Conservation (phyloP, 306 rosid genomes). For the Prinsepia uniflora region DNA sequence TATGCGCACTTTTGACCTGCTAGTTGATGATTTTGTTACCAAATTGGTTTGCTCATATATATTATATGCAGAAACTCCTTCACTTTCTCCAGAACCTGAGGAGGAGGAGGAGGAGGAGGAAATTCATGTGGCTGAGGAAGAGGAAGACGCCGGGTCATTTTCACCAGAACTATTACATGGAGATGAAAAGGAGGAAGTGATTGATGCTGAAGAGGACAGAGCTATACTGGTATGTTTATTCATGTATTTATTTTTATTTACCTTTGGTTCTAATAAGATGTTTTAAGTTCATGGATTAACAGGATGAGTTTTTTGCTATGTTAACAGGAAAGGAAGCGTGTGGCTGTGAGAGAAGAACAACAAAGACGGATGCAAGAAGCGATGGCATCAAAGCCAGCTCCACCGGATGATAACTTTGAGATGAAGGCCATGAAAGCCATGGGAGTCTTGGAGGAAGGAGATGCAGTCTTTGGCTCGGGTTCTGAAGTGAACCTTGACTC, state of each 20-base stretch:
- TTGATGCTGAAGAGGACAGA: slow-evolving; percentile 92
- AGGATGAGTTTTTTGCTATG: background rate
- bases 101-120: slow-evolving; percentile 62
- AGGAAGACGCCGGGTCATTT: slow-evolving; percentile 77
- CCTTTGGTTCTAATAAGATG: background rate
- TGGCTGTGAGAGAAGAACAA: slow-evolving; percentile 71
- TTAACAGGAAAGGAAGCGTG: slow-evolving; percentile 70
- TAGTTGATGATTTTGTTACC: slow-evolving; percentile 1
- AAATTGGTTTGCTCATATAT: background rate
- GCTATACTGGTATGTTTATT: slow-evolving; percentile 51
- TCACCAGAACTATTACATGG: slow-evolving; percentile 82
- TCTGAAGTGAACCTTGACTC: slow-evolving; percentile 93
- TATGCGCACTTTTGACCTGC: slow-evolving; percentile 23
- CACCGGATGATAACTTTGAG: slow-evolving; percentile 79
- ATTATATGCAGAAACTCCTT: slow-evolving; percentile 38
- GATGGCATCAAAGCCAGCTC: slow-evolving; percentile 73
- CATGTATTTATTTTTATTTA: background rate
- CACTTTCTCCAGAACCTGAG: slow-evolving; percentile 67
- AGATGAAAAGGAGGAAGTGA: slow-evolving; percentile 79
- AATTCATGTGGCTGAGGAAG: slow-evolving; percentile 51
- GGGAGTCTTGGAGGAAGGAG: slow-evolving; percentile 98
- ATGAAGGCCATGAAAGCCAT: slow-evolving; percentile 82
- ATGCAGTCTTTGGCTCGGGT: slow-evolving; percentile 84
- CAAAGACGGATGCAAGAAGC: slow-evolving; percentile 77
- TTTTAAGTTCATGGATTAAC: slow-evolving; percentile 11